Conservation (phyloP, 768 basidiomycete genomes). For the Lactarius tabidus region DNA sequence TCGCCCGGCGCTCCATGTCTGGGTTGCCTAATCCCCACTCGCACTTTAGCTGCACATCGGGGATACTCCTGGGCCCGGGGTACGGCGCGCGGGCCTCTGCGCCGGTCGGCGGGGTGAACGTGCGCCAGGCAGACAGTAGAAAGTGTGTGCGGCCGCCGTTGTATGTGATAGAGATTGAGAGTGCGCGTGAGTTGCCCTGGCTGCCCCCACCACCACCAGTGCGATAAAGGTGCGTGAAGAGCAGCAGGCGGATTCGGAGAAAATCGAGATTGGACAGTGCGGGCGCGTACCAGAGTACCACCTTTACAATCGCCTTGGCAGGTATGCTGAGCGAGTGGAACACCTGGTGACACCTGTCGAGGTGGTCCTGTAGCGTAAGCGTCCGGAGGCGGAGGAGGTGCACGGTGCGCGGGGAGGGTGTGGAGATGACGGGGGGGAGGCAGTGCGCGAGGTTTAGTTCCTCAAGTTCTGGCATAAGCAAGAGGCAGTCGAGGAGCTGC, state of each 20-base stretch:
- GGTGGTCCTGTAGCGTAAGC: not conserved
- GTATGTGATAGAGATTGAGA: slow-evolving; percentile 6
- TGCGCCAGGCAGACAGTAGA: slow-evolving; percentile 12
- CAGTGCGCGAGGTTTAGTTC: slow-evolving; percentile 8
- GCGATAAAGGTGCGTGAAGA: slow-evolving; percentile 12
- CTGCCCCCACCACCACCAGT: not conserved
- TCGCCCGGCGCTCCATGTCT: slow-evolving; percentile 12
- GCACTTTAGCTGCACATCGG: slow-evolving; percentile 13
- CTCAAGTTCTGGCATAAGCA: slow-evolving; percentile 12
- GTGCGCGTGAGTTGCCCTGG: slow-evolving; percentile 4
- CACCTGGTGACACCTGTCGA: slow-evolving; percentile 16
- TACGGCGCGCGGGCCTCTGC: slow-evolving; percentile 8
- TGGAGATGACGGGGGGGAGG: slow-evolving; percentile 3
- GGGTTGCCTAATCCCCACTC: slow-evolving; percentile 12
- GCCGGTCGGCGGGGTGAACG: slow-evolving; percentile 7
- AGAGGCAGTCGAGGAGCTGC: slow-evolving; percentile 7
- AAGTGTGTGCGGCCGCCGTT: slow-evolving; percentile 9
- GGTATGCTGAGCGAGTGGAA: slow-evolving; percentile 10
- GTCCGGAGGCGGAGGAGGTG: not conserved
- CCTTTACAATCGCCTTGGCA: not conserved
- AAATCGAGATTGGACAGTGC: slow-evolving; percentile 15
- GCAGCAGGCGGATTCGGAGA: slow-evolving; percentile 7
- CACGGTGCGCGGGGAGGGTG: slow-evolving; percentile 2
- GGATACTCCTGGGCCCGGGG: not conserved
- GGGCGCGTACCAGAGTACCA: slow-evolving; percentile 6